Evolutionary conservation across 148 eudicot genomes (phyloP).

Genomic region (Chenopodium suecicum): DNA sequence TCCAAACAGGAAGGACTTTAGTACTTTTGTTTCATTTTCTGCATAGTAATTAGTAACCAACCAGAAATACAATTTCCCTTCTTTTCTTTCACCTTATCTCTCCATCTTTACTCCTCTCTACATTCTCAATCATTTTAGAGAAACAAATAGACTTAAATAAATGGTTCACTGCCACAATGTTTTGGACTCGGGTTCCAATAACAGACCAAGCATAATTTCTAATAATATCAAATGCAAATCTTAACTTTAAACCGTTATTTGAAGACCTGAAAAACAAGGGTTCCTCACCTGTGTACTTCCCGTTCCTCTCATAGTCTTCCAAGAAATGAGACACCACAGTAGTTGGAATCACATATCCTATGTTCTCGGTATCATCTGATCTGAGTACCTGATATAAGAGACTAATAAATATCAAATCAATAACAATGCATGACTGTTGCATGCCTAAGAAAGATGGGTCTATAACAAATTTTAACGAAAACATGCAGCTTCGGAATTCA

Average conservation of each 20-base stretch:
- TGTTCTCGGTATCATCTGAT: conserved; percentile 91
- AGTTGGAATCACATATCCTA: conserved; percentile 96
- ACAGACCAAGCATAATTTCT: not conserved
- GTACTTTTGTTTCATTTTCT: not conserved
- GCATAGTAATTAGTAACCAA: not conserved
- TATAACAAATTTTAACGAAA: not conserved
- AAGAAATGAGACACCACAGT: conserved; percentile 91
- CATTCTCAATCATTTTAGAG: not conserved
- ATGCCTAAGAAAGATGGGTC: conserved; percentile 1
- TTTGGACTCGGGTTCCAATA: not conserved
- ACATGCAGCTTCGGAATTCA: not conserved
- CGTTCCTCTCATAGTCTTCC: conserved; percentile 83
- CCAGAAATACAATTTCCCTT: not conserved
- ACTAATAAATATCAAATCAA: conserved; percentile 21
- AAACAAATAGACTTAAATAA: not conserved
- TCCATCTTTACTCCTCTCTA: not conserved
- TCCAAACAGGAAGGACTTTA: not conserved
- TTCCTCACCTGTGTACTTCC: conserved; percentile 78
- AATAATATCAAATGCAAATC: not conserved
- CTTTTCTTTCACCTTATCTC: not conserved
- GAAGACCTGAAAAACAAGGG: not conserved
- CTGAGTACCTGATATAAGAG: conserved; percentile 66
- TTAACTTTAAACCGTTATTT: not conserved
- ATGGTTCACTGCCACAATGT: not conserved
- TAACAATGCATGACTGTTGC: not conserved